Evolutionary conservation across 768 basidiomycete genomes (phyloP), one percentile per base, ranked within the genome.

Genomic region (Basidioascus undulatus): DNA sequence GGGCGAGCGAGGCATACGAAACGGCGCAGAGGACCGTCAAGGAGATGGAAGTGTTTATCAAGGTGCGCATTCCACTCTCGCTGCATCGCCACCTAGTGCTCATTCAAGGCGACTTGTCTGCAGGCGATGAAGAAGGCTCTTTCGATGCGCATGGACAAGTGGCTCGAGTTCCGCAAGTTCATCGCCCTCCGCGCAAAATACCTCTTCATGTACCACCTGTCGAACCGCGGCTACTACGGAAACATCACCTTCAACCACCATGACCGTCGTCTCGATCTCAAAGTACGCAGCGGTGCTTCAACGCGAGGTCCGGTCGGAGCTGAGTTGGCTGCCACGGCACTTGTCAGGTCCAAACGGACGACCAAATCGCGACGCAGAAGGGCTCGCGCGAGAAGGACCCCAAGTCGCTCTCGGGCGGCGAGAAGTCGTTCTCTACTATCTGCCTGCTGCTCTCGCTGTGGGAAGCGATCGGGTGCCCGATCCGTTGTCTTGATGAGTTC

Each of bases 401-500:
- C 4, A 73, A 72, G 28, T 41, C 77, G 24, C 64, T 87, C 15
- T 82, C 79, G 48, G 87, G 87, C 35, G 87, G 89, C 30, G 89
- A 96, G 57, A 89, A 92, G 58, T 87, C 82, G 6, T 98, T 92
- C 60, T 80, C 86, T 6, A 96, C 89, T 1, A 83, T 94, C 47
- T 87, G 84, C 49, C 58, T 98, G 39, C 62, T 98, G 35, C 62
- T 96, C n/a, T 75, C 92, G 4, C 64, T 98, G 34, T 98, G 92
- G 92, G 81, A 92, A 51, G 75, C 82, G 13, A 84, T 87, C 42
- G 77, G 80, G 1, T 87, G 87, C 54, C 92, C 92, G 1, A 64
- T 98, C 35, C 66, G 92, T 44, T 94, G 89, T 53, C 70, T 96
- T 73, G 92, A 98, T 52, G 92, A 98, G 56, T 98, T 92, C 54